These are phyloP conservation scores for Chaetomiaceae sp. DNA, from an alignment of 2,329 filamentous ascomycete genomes.

Conservation along the genomic window DNA sequence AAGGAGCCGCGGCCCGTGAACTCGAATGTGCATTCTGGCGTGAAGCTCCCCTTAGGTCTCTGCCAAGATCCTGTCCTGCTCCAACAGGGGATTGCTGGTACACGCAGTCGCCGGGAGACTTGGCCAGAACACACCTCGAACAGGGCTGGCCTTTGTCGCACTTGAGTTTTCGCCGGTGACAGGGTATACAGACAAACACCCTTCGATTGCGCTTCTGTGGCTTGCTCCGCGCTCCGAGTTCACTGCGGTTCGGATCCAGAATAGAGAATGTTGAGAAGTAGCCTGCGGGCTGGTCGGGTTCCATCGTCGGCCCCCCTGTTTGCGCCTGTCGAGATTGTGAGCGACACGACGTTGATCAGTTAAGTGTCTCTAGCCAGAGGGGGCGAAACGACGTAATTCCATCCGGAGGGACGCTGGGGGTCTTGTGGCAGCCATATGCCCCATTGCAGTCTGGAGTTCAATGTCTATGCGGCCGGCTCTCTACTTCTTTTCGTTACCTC, in stretches of 20 bases:
- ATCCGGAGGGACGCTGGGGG: too few species aligned
- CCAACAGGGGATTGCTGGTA: not conserved
- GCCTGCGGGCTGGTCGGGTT: not conserved
- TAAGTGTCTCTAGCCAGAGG: too few species aligned
- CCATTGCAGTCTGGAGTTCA: too few species aligned
- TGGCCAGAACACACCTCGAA: not conserved
- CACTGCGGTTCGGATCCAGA: not conserved
- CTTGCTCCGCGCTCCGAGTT: not conserved
- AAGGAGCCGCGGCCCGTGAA: too few species aligned
- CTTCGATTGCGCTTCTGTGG: not conserved
- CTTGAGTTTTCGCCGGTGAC: not conserved
- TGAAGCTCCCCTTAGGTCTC: not conserved
- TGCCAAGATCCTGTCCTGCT: not conserved
- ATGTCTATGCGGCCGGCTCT: not conserved
- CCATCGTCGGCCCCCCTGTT: too few species aligned
- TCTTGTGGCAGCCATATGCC: too few species aligned
- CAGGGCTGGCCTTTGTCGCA: not conserved
- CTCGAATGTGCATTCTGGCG: not conserved
- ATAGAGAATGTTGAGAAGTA: not conserved
- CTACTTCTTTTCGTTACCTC: not conserved
- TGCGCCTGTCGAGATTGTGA: too few species aligned
- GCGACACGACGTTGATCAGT: too few species aligned
- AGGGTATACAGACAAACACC: not conserved
- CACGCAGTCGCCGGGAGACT: not conserved
- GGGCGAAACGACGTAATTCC: too few species aligned